Base-by-base conservation (phyloP, 164 flowering plant species). In the Taxillus chinensis region DNA sequence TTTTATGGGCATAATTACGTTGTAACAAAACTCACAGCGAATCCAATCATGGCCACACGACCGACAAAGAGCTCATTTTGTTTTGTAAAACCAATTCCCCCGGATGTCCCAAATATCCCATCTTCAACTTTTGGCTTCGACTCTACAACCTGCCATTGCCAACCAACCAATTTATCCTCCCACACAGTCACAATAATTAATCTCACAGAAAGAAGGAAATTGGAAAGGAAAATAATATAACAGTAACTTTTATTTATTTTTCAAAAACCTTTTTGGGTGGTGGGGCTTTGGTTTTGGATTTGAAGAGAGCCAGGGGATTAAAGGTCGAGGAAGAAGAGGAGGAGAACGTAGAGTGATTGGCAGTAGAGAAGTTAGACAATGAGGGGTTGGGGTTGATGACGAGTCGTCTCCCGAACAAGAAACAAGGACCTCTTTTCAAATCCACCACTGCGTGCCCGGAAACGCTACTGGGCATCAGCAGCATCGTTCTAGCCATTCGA, bases 61-160 rank as follows among this genome's bases (percentile, higher is more conserved):
- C 98, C 98, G 1, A 93, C 98, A 59, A 93, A 93, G 60, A 93
- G 86, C 75, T 93, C 98, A 62, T 93, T 93, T 73, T 85, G 82
- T 75, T 93, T 93, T 1, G 98, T 93, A 70, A 93, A 93, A 15
- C 98, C 98, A 72, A 90, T 86, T n/a, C 98, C 98, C 4, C 98
- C 97, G 2, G 98, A 92, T 2, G 98, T 92, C 4, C 98, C 98
- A 70, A 92, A 90, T 16, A 92, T 78, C 3, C 97, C 98, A 78
- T 88, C 96, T 69, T 93, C 97, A 41, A 85, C 92, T 77, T 86
- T 74, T 3, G 64, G 74, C 83, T 86, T 86, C 37, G 77, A 65
- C 71, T 70, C 67, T 6, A 65, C 16, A 27, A 62, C 87, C 27
- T 51, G 52, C 53, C n/a, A n/a, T n/a, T n/a, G n/a, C n/a, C n/a